These are phyloP conservation scores for Termitomyces sp. DNA, from an alignment of 768 basidiomycete genomes.

Conservation along the genomic window DNA sequence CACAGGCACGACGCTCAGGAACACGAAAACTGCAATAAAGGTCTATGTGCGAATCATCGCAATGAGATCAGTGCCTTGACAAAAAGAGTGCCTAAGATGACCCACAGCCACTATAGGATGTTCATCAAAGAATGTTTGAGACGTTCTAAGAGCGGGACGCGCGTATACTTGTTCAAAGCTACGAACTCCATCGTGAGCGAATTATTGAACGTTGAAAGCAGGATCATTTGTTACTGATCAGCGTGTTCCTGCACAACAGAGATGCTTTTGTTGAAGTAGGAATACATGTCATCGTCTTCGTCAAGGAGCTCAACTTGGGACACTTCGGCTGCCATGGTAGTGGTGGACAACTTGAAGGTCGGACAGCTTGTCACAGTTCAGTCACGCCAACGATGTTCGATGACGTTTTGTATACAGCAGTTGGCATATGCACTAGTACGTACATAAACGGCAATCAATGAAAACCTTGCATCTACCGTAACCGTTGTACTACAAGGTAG, in stretches of 20 bases:
- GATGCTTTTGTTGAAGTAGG: conserved; percentile 37
- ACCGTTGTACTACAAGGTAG: neutral
- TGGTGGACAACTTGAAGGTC: neutral
- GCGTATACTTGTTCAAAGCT: conserved; percentile 47
- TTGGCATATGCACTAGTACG: no score
- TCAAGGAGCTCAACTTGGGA: conserved; percentile 7
- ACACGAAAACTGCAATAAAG: conserved; percentile 37
- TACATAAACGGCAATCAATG: neutral
- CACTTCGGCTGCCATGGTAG: neutral
- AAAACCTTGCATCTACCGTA: no score
- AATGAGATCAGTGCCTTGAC: neutral
- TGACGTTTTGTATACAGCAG: neutral
- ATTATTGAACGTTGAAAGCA: neutral
- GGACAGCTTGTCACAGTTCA: neutral
- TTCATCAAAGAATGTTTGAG: conserved; percentile 32
- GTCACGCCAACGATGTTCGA: neutral
- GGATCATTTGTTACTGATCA: conserved; percentile 26
- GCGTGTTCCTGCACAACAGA: conserved; percentile 34
- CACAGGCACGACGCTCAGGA: conserved; percentile 34
- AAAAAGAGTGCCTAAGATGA: neutral
- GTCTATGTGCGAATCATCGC: conserved; percentile 27
- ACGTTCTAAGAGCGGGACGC: conserved; percentile 35
- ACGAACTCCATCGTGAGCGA: conserved; percentile 5
- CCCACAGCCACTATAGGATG: conserved; percentile 34
- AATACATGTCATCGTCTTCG: conserved; percentile 25